A percentile compares a stretch with the other conserved stretches of the same genome.
Evolutionary conservation across 2,329 filamentous ascomycete species (phyloP).

Genomic region (Colletotrichum horii): DNA sequence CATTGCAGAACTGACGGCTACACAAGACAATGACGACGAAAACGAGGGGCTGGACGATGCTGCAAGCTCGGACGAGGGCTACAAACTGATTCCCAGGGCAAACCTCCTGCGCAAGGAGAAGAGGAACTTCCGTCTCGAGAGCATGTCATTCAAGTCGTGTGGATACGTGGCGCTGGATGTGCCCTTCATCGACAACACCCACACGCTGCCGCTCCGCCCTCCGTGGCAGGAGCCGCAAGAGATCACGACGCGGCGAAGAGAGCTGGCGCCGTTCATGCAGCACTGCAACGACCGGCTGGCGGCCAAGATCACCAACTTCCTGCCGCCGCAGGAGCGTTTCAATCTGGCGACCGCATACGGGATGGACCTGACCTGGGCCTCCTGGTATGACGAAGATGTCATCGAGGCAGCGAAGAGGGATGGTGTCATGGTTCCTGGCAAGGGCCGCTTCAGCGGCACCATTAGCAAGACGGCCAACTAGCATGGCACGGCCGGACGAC

Average conservation of each 20-base stretch:
- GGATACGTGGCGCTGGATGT: conserved; percentile 59
- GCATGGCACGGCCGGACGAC: background rate
- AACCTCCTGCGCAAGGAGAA: conserved; percentile 29
- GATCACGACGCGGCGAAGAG: conserved; percentile 4
- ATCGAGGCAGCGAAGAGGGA: conserved; percentile 39
- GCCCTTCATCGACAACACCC: conserved; percentile 39
- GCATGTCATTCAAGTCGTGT: conserved; percentile 62
- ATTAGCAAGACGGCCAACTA: conserved; percentile 23
- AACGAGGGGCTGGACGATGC: background rate
- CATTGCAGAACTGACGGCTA: conserved; percentile 27
- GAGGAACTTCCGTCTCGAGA: conserved; percentile 34
- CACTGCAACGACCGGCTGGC: conserved; percentile 39
- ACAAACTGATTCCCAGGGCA: conserved; percentile 27
- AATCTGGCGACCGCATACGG: conserved; percentile 35
- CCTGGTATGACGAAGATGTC: conserved; percentile 34
- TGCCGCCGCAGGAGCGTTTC: conserved; percentile 32
- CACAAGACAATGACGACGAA: background rate
- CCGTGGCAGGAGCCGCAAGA: conserved; percentile 15
- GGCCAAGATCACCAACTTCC: conserved; percentile 35
- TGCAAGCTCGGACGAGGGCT: background rate
- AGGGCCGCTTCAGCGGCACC: conserved; percentile 44
- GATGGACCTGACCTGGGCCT: conserved; percentile 42
- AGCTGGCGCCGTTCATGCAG: conserved; percentile 36
- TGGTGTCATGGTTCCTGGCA: conserved; percentile 38
- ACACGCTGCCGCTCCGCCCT: conserved; percentile 31